phyloP scores from a whole-genome alignment of 2,329 filamentous ascomycete genomes.

The Emericellopsis cladophorae region DNA sequence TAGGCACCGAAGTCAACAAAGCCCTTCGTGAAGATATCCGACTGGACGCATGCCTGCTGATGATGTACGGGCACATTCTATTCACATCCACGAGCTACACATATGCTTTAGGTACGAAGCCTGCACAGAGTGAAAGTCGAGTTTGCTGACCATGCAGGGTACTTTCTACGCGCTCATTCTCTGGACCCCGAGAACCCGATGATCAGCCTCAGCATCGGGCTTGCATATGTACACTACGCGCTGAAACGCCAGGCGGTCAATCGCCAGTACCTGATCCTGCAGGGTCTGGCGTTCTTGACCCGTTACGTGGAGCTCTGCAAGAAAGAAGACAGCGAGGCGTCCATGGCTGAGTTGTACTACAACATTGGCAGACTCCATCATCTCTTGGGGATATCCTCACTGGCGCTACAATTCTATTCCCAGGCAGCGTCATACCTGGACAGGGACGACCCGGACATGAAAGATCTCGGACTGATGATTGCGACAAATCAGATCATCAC shows the following conservation, averaged over 20 bases:
- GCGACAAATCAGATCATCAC: conserved; percentile 15
- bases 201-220: conserved; percentile 68
- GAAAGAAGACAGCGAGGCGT: not conserved
- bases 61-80: conserved; percentile 83
- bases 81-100: conserved; percentile 74
- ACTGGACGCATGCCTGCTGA: conserved; percentile 70
- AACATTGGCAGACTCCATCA: conserved; percentile 25
- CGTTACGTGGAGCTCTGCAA: conserved; percentile 13
- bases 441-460: conserved; percentile 1
- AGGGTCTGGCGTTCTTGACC: conserved; percentile 69
- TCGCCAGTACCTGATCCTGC: conserved; percentile 73
- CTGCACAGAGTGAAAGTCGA: not conserved
- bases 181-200: conserved; percentile 66
- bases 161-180: conserved; percentile 68
- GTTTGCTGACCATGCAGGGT: conserved; percentile 35
- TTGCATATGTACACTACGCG: conserved; percentile 78
- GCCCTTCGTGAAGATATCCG: conserved; percentile 9
- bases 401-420: conserved; percentile 62
- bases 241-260: conserved; percentile 87
- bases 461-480: conserved; percentile 15
- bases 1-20: not conserved
- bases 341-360: conserved; percentile 20
- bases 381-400: conserved; percentile 20
- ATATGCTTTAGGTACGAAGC: conserved; percentile 60
- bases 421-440: conserved; percentile 15